Base-by-base conservation (phyloP, 2,329 filamentous ascomycete genomes). In the Daldinia sp. region DNA sequence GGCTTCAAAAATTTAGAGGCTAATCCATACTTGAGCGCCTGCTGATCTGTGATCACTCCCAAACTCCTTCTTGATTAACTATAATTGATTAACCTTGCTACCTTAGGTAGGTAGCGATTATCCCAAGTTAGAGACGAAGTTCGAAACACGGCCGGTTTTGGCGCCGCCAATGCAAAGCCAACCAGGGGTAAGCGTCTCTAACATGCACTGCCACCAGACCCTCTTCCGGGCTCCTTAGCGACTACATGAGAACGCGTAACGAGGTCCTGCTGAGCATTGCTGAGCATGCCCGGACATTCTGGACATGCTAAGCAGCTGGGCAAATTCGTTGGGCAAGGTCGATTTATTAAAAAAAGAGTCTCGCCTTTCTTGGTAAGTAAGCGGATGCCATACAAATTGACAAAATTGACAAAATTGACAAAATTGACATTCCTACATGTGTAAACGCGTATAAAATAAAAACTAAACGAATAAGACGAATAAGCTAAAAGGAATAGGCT, bases 131-230 rank as follows among this genome's bases (percentile, higher is more conserved):
- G 51, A 54, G 51, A 54, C 51, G 18, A 54, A 37, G 33, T 51
- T 54, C 51, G 51, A 54, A 54, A 54, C 51, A 54, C 51, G 51
- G 51, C 51, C 7, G n/a, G 51, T 54, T 54, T 54, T 54, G 51
- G 51, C 51, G 51, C 30, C 51, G 51, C 33, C 46, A 37, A 54
- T 54, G 51, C 18, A 54, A 54, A n/a, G n/a, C 51, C 51, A 37
- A 35, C 33, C 18, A 50, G 51, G 46, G 46, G 46, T 51, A 51
- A 51, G 46, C 51, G 30, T 37, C 33, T 54, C 51, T 54, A n/a
- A 54, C 51, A 37, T 54, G 51, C 51, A 54, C 51, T 37, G 51
- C 51, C 51, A 54, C 51, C 46, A 51, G 46, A 51, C 46, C 46
- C 46, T 51, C 46, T 54, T 35, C 33, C 12, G 6, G 20, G 13